These are phyloP conservation scores for Psilocybe sp. DNA, from an alignment of 768 basidiomycete genomes.

Conservation along the genomic window DNA sequence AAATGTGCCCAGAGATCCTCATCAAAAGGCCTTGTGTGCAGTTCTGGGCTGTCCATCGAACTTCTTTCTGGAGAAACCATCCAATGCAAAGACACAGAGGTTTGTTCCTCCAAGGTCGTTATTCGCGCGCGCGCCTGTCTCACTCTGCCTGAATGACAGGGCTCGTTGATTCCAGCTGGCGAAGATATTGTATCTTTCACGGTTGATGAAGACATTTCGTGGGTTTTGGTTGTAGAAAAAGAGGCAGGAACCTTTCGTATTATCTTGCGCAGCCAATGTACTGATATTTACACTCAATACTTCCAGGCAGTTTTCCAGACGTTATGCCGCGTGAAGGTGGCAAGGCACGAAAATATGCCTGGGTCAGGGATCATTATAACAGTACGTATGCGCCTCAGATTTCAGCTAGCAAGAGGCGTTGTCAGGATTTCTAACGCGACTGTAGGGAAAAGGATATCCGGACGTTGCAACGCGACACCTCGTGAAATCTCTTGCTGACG, in stretches of 20 bases:
- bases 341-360: constrained; percentile 44
- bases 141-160: constrained; percentile 36
- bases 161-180: constrained; percentile 70
- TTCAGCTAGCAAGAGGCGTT: background rate
- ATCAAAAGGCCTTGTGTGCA: constrained; percentile 84
- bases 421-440: background rate
- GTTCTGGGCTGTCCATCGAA: constrained; percentile 56
- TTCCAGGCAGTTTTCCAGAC: constrained; percentile 91
- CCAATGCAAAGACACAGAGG: constrained; percentile 56
- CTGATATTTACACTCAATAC: background rate
- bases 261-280: background rate
- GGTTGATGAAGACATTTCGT: constrained; percentile 52
- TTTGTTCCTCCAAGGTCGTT: constrained; percentile 17
- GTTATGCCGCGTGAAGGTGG: constrained; percentile 58
- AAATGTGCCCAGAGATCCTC: constrained; percentile 67
- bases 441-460: constrained; percentile 94
- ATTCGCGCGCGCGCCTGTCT: background rate
- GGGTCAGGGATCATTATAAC: constrained; percentile 79
- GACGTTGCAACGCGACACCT: constrained; percentile 90
- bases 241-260: constrained; percentile 49
- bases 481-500: constrained; percentile 66
- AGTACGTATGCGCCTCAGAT: constrained; percentile 35
- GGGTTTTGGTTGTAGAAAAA: constrained; percentile 92
- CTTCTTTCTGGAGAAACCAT: constrained; percentile 55
- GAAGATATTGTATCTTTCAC: constrained; percentile 68